phyloP scores from a whole-genome alignment of 73 alveolate species.

The Paramecium biaurelia region DNA sequence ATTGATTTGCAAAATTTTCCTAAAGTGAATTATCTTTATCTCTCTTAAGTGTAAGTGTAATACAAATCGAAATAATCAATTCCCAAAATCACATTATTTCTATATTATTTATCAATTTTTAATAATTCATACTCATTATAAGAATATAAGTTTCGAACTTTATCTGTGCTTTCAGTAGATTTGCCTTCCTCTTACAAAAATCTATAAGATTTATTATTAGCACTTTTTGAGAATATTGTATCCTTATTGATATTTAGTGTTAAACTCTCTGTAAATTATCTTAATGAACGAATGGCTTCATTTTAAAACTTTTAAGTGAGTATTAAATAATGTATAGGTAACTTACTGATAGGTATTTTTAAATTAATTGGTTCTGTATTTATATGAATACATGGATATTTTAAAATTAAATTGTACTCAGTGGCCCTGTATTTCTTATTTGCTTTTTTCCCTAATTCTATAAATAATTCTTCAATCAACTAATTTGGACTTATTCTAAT shows the following conservation, averaged over 20 bases:
- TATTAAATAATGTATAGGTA: constrained; percentile 32
- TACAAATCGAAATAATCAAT: background rate
- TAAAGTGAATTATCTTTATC: background rate
- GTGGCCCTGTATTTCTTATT: background rate
- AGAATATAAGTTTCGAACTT: background rate
- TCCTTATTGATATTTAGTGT: background rate
- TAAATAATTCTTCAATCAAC: background rate
- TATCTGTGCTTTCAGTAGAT: background rate
- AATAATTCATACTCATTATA: background rate
- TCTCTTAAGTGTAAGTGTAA: background rate
- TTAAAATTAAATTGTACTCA: background rate
- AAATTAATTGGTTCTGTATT: background rate
- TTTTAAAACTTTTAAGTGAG: background rate
- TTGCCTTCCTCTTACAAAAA: background rate
- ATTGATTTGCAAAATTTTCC: background rate
- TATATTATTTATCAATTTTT: background rate
- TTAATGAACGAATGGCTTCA: background rate
- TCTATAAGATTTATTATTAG: background rate
- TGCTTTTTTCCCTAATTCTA: background rate
- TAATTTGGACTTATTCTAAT: background rate
- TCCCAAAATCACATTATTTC: background rate
- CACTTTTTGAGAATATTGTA: background rate
- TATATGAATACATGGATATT: background rate
- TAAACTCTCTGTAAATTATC: background rate
- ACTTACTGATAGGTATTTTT: constrained; percentile 1